Base-by-base conservation (phyloP, 306 rosid genomes). In the Quercus aquifolioides region DNA sequence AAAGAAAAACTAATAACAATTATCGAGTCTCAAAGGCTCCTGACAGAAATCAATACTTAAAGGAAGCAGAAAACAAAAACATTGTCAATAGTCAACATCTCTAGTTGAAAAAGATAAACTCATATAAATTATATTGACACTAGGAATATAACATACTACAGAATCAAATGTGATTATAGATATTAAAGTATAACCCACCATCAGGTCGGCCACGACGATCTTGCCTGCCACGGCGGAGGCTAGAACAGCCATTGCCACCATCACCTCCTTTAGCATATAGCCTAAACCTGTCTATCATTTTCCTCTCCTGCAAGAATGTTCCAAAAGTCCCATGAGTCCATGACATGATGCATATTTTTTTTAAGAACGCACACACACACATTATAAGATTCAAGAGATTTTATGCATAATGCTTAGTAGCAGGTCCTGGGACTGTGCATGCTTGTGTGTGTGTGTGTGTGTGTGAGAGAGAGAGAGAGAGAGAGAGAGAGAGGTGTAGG, bases 231-330 rank as follows among this genome's bases (percentile, higher is more conserved):
- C 98, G 91, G 74, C 81, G 97, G 15, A 78, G 59, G 86, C 99
- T 93, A 74, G 80, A 69, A 83, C 98, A 95, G 56, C 99, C 99
- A 87, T 59, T 83, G 67, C 99, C 99, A 18, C 99, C 99, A 83
- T 86, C 91, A 72, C 99, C 98, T 77, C 88, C 97, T 86, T 86
- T 95, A 57, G 98, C 94, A 83, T 84, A 83, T 80, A 93, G 77
- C 85, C 84, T 91, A 69, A 85, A 76, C 79, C 87, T 88, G 81
- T 95, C 99, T 71, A 90, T 88, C 97, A 91, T 93, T 87, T 85
- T 91, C 83, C 96, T 91, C 88, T 95, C 98, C 98, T 95, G 79
- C 60, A 86, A 73, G 49, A 31, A 69, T 71, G 11, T 72, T 69
- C 73, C 79, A 73, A 56, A 35, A 75, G 59, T 79, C 76, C 73